Base-by-base conservation (phyloP, 768 basidiomycete genomes). In the Xerocomus brunneocitrinus region DNA sequence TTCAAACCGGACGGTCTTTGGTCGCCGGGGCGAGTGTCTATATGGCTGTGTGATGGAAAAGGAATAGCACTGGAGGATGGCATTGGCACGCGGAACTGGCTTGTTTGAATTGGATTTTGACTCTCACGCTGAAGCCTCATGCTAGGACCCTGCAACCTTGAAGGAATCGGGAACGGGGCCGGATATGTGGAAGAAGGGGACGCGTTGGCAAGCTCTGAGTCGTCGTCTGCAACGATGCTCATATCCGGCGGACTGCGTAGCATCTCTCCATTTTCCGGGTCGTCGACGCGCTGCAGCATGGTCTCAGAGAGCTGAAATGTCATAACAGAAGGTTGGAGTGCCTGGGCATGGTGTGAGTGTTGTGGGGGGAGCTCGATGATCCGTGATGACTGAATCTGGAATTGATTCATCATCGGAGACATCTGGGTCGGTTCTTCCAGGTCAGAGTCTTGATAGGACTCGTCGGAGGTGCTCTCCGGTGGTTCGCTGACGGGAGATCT, bases 321-420 rank as follows among this genome's bases (percentile, higher is more conserved):
- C 66, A 69, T 60, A 24, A 71, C 53, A 1, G 58, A 62, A 5
- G 68, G 68, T 1, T 58, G 60, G 36, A 61, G 58, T 5, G 61
- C 46, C 36, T 58, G 65, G 8, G 54, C 30, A 9, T 16, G 55
- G 44, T 56, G 32, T 34, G 34, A 43, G 36, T 58, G 55, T 3
- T 50, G 42, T 14, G 53, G 42, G 12, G 53, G 25, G 31, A 31
- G 42, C 46, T 48, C 47, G 43, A 54, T 12, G 47, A 42, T 52
- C 34, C 55, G 54, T 14, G 58, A 54, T 8, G 63, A 49, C 25
- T 50, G 65, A 24, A 69, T 38, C 48, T 70, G 68, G 19, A 71
- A 71, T 47, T 61, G 59, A 41, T 60, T 64, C 59, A 66, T 58
- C 68, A 71, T 64, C 47, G 66, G 70, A 2, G 55, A 69, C 63